These are phyloP conservation scores for Aspergillus cejpii DNA, from an alignment of 2,329 filamentous ascomycete species.

Conservation along the genomic window DNA sequence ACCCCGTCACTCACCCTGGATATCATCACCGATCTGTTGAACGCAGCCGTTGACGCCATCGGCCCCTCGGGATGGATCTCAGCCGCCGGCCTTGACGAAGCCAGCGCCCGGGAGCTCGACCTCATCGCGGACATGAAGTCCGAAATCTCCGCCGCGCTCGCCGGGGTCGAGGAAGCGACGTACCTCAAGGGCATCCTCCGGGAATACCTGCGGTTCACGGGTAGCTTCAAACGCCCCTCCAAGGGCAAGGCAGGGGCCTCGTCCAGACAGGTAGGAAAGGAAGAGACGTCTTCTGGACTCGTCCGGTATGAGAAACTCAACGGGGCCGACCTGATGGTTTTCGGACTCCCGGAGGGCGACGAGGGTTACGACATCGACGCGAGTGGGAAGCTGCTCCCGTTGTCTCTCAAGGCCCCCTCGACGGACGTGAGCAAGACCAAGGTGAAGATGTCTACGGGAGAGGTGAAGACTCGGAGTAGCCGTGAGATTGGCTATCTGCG, in stretches of 20 bases:
- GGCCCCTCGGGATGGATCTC: conserved; percentile 45
- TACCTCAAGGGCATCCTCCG: conserved; percentile 44
- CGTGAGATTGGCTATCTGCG: conserved; percentile 71
- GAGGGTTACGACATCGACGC: conserved; percentile 29
- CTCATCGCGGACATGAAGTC: conserved; percentile 44
- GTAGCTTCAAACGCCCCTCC: conserved; percentile 19
- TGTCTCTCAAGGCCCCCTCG: conserved; percentile 61
- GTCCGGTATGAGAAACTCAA: conserved; percentile 36
- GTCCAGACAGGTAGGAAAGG: conserved; percentile 6
- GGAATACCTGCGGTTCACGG: conserved; percentile 41
- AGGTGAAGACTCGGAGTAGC: conserved; percentile 60
- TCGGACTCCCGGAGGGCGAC: conserved; percentile 23
- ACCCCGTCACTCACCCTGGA: conserved; percentile 34
- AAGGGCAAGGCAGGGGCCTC: conserved; percentile 12
- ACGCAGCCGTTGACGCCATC: conserved; percentile 43
- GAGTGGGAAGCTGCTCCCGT: conserved; percentile 53
- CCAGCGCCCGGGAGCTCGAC: conserved; percentile 36
- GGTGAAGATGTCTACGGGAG: conserved; percentile 58
- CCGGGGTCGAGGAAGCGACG: conserved; percentile 44
- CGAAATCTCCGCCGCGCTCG: conserved; percentile 43
- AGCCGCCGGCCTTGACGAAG: conserved; percentile 29
- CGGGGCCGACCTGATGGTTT: conserved; percentile 35
- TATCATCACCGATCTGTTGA: conserved; percentile 39
- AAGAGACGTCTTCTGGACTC: conserved; percentile 14
- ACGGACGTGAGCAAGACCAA: conserved; percentile 41